Evolutionary conservation across 768 basidiomycete genomes (phyloP).

Genomic region (Agrocybe pediades): DNA sequence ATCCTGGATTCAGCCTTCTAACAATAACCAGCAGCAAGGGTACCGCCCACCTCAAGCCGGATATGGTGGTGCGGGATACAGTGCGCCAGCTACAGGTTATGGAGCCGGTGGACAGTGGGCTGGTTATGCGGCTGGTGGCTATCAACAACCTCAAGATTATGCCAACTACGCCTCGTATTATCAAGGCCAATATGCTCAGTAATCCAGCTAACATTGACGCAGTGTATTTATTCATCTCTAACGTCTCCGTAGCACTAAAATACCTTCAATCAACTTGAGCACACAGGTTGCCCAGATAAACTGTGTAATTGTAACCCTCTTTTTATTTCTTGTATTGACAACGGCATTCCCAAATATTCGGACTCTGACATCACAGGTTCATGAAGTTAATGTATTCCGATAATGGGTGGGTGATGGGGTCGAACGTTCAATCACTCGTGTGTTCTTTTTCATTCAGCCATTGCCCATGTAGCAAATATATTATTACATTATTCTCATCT

Average conservation of each 20-base stretch:
- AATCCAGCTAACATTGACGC: conserved; percentile 47
- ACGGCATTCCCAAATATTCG: conserved; percentile 13
- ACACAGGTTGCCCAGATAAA: conserved; percentile 23
- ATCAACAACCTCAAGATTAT: conserved; percentile 69
- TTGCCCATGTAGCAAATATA: conserved; percentile 7
- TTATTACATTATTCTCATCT: background rate
- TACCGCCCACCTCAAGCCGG: conserved; percentile 71
- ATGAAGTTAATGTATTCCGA: conserved; percentile 1
- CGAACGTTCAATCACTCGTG: background rate
- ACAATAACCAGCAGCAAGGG: conserved; percentile 53
- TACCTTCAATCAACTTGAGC: conserved; percentile 33
- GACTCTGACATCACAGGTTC: conserved; percentile 11
- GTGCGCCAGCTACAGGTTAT: conserved; percentile 40
- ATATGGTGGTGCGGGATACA: conserved; percentile 49
- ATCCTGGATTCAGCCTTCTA: conserved; percentile 70
- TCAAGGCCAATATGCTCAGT: conserved; percentile 84
- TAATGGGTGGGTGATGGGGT: background rate
- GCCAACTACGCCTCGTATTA: conserved; percentile 86
- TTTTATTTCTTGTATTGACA: conserved; percentile 19
- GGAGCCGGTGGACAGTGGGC: conserved; percentile 47
- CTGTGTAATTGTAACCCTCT: conserved; percentile 21
- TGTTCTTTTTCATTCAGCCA: conserved; percentile 2
- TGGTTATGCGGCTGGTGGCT: conserved; percentile 48
- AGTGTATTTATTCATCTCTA: conserved; percentile 36
- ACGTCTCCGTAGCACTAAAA: conserved; percentile 43